Evolutionary conservation across 2,329 filamentous ascomycete species (phyloP), one percentile per base, ranked within the genome.

Genomic region (Beauveria medogensis): DNA sequence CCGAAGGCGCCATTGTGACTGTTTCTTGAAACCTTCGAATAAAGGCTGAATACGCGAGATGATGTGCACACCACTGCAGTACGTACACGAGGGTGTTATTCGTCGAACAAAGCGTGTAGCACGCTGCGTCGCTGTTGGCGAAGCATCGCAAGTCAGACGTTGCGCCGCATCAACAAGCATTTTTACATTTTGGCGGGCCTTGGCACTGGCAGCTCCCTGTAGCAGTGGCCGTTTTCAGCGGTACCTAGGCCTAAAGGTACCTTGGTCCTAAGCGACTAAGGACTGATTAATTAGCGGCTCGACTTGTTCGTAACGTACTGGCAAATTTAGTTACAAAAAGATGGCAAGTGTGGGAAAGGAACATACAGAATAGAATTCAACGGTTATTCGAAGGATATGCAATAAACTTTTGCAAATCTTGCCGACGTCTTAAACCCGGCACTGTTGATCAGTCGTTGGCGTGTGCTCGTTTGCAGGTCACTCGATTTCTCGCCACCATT

Each of bases 1-100:
- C 67, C 5, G 76, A 74, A 2, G 76, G 75, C 6, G 75, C 70
- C 77, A 80, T 81, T 55, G 7, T 52, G 43, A 12, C 34, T 37
- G 34, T 34, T 10, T 24, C 12, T 3, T 61, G 8, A 2, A 5
- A 14, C 28, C 3, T 47, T 10, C 20, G 4, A 12, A 26, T 22
- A 5, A 4, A 5, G 9, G 14, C 37, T 9, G 20, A 10, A 3
- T 14, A 34, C 9, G 8, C 6, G 9, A 59, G 8, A 37, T 12
- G 12, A 37, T 26, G 4, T 53, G 24, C 37, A 28, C 26, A 18
- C 47, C 22, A 8, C 50, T 22, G 10, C 26, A 41, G 22, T 18
- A 28, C 5, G 22, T 22, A n/a, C 20, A 44, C 24, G 30, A 43
- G n/a, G 24, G 20, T 34, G 51, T 2, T 55, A 44, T 30, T 48